These are phyloP conservation scores for Syzygium grande DNA, from an alignment of 345 rosid species.

Conservation along the genomic window DNA sequence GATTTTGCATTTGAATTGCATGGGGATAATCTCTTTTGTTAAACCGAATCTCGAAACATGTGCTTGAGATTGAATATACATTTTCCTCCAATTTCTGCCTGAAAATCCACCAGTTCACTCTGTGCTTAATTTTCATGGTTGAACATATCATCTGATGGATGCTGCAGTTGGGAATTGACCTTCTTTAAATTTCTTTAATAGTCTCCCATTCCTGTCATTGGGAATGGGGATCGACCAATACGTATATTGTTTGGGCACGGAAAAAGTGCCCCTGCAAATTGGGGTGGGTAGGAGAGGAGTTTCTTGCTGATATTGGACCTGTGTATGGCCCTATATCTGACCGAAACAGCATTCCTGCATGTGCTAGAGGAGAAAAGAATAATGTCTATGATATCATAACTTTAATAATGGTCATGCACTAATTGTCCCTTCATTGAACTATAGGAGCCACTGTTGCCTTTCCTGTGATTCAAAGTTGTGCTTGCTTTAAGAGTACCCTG, in stretches of 20 bases:
- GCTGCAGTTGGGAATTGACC: neutral
- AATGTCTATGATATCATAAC: neutral
- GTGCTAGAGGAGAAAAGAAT: neutral
- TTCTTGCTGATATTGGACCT: neutral
- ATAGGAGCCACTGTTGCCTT: neutral
- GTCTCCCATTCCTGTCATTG: neutral
- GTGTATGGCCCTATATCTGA: neutral
- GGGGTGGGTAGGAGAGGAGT: neutral
- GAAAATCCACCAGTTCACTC: neutral
- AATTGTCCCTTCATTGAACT: neutral
- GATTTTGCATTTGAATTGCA: neutral
- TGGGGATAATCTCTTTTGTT: neutral
- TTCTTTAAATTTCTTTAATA: neutral
- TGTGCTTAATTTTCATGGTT: neutral
- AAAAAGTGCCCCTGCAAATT: neutral
- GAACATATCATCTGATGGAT: neutral
- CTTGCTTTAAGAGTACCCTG: neutral
- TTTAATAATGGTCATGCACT: neutral
- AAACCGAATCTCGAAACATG: neutral
- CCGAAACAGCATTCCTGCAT: neutral
- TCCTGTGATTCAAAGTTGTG: neutral
- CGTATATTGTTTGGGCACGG: neutral
- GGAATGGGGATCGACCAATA: neutral
- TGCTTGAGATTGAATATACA: neutral
- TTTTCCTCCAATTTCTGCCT: neutral